Conservation (phyloP, 805 yeast genomes). For the Kuraishia borneana region DNA sequence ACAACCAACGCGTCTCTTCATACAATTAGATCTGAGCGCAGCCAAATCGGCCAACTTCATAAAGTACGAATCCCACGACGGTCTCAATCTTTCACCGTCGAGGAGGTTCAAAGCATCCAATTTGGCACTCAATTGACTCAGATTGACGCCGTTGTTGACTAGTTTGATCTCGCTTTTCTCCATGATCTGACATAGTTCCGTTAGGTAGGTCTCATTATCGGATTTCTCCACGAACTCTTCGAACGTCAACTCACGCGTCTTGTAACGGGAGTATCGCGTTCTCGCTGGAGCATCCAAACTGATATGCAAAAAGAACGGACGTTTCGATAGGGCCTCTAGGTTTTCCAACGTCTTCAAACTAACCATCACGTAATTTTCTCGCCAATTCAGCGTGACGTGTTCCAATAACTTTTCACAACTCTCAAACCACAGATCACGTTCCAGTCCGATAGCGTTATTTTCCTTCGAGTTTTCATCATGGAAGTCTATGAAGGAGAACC, state of each 20-base stretch:
- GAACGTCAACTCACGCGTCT: slow-evolving; percentile 13
- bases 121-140: slow-evolving; percentile 23
- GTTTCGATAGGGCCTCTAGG: slow-evolving; percentile 37
- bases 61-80: slow-evolving; percentile 94
- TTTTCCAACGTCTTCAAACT: slow-evolving; percentile 31
- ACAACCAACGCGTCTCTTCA: slow-evolving; percentile 96
- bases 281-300: slow-evolving; percentile 61
- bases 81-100: slow-evolving; percentile 49
- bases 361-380: slow-evolving; percentile 44
- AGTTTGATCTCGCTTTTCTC: slow-evolving; percentile 19
- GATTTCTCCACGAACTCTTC: slow-evolving; percentile 25
- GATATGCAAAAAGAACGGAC: slow-evolving; percentile 81
- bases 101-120: not conserved
- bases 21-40: slow-evolving; percentile 86
- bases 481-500: slow-evolving; percentile 29
- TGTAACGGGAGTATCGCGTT: slow-evolving; percentile 9
- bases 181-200: slow-evolving; percentile 1
- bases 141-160: slow-evolving; percentile 23
- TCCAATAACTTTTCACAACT: slow-evolving; percentile 36
- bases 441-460: slow-evolving; percentile 9
- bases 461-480: slow-evolving; percentile 4
- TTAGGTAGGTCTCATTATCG: slow-evolving; percentile 34
- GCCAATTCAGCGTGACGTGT: slow-evolving; percentile 60
- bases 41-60: slow-evolving; percentile 92
- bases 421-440: slow-evolving; percentile 19